Base-by-base conservation (phyloP, 2,329 filamentous ascomycete species). In the Fusarium incarnatum region DNA sequence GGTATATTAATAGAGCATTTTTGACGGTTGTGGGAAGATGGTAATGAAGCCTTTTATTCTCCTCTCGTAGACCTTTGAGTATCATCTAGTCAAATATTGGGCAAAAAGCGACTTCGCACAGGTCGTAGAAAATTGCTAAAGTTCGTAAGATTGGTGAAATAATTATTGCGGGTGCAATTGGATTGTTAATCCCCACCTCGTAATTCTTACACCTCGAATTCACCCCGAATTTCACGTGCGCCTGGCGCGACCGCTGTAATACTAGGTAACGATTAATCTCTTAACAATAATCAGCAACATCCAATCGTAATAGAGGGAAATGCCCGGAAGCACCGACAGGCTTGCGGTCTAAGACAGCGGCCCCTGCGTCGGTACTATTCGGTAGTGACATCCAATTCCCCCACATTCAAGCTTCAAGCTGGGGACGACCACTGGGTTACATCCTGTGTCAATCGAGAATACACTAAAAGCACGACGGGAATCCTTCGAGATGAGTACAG, bases 301-400 rank as follows among this genome's bases (percentile, higher is more conserved):
- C 60, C 60, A 64, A 64, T 64, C 4, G 11, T 23, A 15, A 13
- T 15, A n/a, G 8, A 2, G 18, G 5, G 6, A 48, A 32, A 20
- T 32, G 5, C n/a, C 25, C 30, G 25, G 15, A 16, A 28, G 50
- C 20, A 20, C 57, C 37, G 40, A 46, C 44, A 28, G 60, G 59
- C 22, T 22, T 55, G 12, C 5, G 18, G 18, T n/a, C 27, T 10
- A 9, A 27, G 23, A 20, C 28, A 7, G 13, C 23, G 47, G 59
- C 61, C 60, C 62, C 60, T 65, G 60, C 60, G 41, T 64, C 2
- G 10, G 27, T 34, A 23, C 25, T 25, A 25, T 25, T 25, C 2
- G 25, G 23, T 30, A 48, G 41, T 37, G 18, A 59, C 18, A 27
- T 25, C 25, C 22, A 22, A 60, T n/a, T 42, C 22, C 27, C 60